phyloP scores from a whole-genome alignment of 345 rosid species.

The Sonneratia caseolaris region DNA sequence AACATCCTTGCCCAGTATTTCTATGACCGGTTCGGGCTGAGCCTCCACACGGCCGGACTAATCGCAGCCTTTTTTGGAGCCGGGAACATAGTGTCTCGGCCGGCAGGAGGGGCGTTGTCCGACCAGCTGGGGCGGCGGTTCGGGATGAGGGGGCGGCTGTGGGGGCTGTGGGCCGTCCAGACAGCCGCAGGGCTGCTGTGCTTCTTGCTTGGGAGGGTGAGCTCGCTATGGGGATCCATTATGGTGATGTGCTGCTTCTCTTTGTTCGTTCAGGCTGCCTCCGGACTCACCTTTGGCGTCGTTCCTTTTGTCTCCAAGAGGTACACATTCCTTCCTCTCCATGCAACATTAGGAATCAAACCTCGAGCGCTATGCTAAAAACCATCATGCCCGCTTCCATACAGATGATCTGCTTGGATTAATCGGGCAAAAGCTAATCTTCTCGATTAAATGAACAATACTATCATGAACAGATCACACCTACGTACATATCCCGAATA shows the following conservation, averaged over 20 bases:
- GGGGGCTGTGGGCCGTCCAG: constrained; percentile 72
- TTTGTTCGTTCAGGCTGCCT: constrained; percentile 68
- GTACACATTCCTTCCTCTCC: constrained; percentile 15
- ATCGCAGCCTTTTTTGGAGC: constrained; percentile 60
- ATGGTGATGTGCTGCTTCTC: constrained; percentile 56
- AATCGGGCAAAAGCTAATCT: no score
- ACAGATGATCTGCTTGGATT: not conserved
- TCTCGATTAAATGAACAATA: not conserved
- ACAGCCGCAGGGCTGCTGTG: constrained; percentile 59
- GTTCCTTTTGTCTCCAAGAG: constrained; percentile 78
- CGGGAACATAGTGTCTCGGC: constrained; percentile 55
- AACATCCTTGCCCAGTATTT: constrained; percentile 67
- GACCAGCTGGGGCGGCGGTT: constrained; percentile 43
- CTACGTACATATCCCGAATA: not conserved
- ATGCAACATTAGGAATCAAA: not conserved
- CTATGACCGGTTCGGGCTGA: constrained; percentile 60
- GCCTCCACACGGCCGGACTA: constrained; percentile 53
- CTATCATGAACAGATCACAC: not conserved
- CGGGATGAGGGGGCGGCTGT: constrained; percentile 76
- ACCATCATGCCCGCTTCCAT: not conserved
- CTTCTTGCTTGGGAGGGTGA: constrained; percentile 45
- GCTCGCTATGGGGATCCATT: constrained; percentile 47
- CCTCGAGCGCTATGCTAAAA: not conserved
- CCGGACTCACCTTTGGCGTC: constrained; percentile 75
- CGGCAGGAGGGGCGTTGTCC: constrained; percentile 64